phyloP scores from a whole-genome alignment of 495 filamentous ascomycete genomes.

The Aspergillus cristatus region DNA sequence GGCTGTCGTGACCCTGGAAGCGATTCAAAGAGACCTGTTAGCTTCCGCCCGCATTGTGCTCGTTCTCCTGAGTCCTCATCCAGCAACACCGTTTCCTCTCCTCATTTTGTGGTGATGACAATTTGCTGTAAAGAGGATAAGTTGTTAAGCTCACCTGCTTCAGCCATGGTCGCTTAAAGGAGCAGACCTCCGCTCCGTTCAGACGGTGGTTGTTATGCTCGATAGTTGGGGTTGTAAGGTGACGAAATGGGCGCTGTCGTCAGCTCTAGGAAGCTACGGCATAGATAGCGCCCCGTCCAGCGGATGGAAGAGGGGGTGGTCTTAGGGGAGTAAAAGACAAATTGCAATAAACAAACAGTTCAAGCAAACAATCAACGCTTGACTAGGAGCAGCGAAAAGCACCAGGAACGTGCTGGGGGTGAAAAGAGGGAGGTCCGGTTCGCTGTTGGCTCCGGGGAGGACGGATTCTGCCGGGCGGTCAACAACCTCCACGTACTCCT shows the following conservation, averaged over 20 bases:
- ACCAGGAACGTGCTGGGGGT: neutral
- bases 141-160: constrained; percentile 24
- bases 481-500: no score
- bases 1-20: constrained; percentile 37
- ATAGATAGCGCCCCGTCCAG: neutral
- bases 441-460: neutral
- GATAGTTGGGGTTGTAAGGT: neutral
- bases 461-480: constrained; percentile 5
- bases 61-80: constrained; percentile 18
- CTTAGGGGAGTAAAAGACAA: neutral
- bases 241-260: neutral
- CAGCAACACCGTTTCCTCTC: constrained; percentile 2
- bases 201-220: neutral
- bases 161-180: constrained; percentile 31
- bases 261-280: neutral
- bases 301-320: neutral
- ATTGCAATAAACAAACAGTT: neutral
- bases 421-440: constrained; percentile 1
- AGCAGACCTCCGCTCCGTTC: constrained; percentile 24
- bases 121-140: neutral
- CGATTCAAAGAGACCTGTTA: constrained; percentile 14
- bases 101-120: no score
- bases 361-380: neutral
- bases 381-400: neutral
- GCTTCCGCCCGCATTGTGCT: constrained; percentile 13